phyloP scores from a whole-genome alignment of 768 basidiomycete species.

The Trametes cinnabarina region DNA sequence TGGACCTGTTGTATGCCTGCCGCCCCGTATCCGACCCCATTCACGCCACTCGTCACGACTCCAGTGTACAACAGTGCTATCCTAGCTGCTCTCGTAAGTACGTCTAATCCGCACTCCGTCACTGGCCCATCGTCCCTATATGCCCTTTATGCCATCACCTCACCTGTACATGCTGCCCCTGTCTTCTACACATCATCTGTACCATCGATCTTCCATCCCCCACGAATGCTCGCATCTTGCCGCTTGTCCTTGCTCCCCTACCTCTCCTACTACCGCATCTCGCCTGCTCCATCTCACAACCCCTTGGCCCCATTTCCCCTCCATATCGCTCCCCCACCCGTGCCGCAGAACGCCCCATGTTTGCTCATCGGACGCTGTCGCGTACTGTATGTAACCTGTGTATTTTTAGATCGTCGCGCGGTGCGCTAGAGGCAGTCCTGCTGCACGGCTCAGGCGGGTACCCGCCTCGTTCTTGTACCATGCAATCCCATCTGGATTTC shows the following conservation, averaged over 20 bases:
- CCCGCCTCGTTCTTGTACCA: conserved; percentile 1
- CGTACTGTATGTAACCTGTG: conserved; percentile 17
- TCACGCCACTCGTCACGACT: neutral
- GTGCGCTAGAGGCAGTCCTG: conserved; percentile 3
- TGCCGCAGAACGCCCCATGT: conserved; percentile 3
- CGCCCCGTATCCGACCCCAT: neutral
- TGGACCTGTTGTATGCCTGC: conserved; percentile 14
- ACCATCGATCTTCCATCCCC: neutral
- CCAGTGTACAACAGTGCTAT: conserved; percentile 23
- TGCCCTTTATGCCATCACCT: conserved; percentile 7
- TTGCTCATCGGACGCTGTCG: conserved; percentile 14
- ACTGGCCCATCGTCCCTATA: conserved; percentile 3
- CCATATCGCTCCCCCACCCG: neutral
- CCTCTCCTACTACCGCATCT: neutral
- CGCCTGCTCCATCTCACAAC: neutral
- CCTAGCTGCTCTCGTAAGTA: conserved; percentile 21
- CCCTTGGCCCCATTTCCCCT: neutral
- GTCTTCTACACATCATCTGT: conserved; percentile 4
- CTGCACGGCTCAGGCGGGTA: conserved; percentile 2
- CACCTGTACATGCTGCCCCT: conserved; percentile 15
- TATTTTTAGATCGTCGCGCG: conserved; percentile 12
- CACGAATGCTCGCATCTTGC: conserved; percentile 3
- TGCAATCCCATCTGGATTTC: conserved; percentile 1
- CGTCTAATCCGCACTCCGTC: conserved; percentile 15
- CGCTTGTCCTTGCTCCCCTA: neutral